phyloP scores from a whole-genome alignment of 1,139 yeast genomes.

The Taiozyma sp. region DNA sequence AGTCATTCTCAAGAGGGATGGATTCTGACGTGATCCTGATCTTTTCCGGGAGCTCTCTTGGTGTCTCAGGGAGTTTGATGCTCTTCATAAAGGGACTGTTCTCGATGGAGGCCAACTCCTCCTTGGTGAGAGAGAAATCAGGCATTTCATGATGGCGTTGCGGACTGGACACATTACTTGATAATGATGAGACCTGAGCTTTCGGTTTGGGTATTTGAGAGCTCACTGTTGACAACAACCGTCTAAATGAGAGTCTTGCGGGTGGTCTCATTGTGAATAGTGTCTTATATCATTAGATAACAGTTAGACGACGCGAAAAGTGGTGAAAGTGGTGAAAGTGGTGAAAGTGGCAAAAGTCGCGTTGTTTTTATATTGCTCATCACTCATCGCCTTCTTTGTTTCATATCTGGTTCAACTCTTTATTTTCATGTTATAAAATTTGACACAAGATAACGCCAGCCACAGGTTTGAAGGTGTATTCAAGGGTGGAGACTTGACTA shows the following conservation, averaged over 20 bases:
- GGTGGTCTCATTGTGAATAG: neutral
- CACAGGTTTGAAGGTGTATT: too few relatives aligned
- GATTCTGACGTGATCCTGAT: neutral
- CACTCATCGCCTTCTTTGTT: neutral
- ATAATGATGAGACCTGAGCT: neutral
- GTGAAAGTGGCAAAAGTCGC: neutral
- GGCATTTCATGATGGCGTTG: neutral
- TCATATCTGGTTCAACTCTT: neutral
- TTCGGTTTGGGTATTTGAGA: neutral
- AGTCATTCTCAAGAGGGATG: slow-evolving; percentile 5
- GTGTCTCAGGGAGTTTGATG: neutral
- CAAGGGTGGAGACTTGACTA: neutral
- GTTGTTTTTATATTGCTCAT: neutral
- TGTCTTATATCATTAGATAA: neutral
- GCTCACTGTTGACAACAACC: neutral
- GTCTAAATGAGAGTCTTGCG: neutral
- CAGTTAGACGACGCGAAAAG: neutral
- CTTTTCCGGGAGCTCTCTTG: neutral
- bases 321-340: too few relatives aligned
- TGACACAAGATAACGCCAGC: neutral
- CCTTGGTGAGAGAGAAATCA: slow-evolving; percentile 1
- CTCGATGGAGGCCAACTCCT: slow-evolving; percentile 1
- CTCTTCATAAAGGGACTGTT: slow-evolving; percentile 1
- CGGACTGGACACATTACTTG: neutral
- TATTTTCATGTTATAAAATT: neutral